phyloP scores from a whole-genome alignment of 805 yeast genomes.

The Nadsonia fulvescens region DNA sequence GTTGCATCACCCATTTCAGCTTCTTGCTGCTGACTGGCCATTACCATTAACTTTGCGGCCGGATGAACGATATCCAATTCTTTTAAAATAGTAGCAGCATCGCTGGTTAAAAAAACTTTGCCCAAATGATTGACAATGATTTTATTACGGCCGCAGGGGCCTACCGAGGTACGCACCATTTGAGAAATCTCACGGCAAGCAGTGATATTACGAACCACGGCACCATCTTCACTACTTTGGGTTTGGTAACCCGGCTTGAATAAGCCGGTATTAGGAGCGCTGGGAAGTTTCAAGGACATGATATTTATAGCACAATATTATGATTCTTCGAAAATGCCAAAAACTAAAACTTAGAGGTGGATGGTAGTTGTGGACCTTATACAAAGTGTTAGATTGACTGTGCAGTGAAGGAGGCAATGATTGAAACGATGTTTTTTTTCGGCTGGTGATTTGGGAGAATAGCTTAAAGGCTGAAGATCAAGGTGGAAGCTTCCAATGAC shows the following conservation, averaged over 20 bases:
- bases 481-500: too few species aligned
- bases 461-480: too few species aligned
- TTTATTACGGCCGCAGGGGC: constrained; percentile 95
- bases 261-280: constrained; percentile 81
- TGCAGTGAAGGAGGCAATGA: too few species aligned
- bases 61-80: constrained; percentile 94
- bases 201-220: constrained; percentile 75
- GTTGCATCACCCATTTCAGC: constrained; percentile 95
- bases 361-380: too few species aligned
- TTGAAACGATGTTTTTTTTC: too few species aligned
- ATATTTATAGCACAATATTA: constrained; percentile 1
- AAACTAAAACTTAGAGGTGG: too few species aligned
- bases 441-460: too few species aligned
- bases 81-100: constrained; percentile 92
- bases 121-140: constrained; percentile 80
- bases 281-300: constrained; percentile 84
- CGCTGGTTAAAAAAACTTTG: constrained; percentile 78
- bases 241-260: constrained; percentile 92
- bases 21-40: constrained; percentile 96
- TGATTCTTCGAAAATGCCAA: constrained; percentile 3
- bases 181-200: constrained; percentile 88
- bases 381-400: too few species aligned
- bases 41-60: constrained; percentile 84
- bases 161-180: constrained; percentile 86
- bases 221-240: constrained; percentile 82